Evolutionary conservation across 768 basidiomycete species (phyloP), one percentile per base, ranked within the genome.

Genomic region (Fibroporia radiculosa): DNA sequence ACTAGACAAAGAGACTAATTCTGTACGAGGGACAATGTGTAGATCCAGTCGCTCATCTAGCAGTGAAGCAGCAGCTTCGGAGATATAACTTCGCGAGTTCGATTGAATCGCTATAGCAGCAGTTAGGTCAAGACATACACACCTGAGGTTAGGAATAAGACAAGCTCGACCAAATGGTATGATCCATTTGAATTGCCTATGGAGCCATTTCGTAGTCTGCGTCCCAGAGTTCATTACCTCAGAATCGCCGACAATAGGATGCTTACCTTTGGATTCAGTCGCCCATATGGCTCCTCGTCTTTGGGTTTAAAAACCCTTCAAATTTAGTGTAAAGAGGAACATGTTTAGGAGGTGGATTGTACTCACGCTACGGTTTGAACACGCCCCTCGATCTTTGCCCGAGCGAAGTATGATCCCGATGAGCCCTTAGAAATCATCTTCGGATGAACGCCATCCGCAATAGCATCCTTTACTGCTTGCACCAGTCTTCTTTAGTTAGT

Each of bases 381-480:
- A 35, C 73, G 70, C 18, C 83, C 84, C 12, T 87, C 84, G n/a
- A 71, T 66, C 63, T 84, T 90, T 1, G 82, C 77, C 46, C 87
- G 78, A n/a, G 86, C 89, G 63, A 93, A 93, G 64, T 95, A 95
- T 36, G 86, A 89, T 0, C 92, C 92, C 4, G 84, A 88, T 2
- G 86, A 90, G 10, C 92, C 92, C 56, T 91, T 92, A 4, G 77
- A 64, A 40, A 93, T 93, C 78, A 93, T 86, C 62, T 91, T 89
- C 8, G 91, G 91, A 55, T 93, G 89, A 33, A 89, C 74, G 11
- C 88, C 89, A 19, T 81, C 83, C 5, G 66, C 48, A 51, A 93
- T 85, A 12, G 87, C 84, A 47, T 63, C 70, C 56, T 74, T 77
- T 13, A 88, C 79, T 24, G 78, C 77, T 55, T 80, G 70, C 13